phyloP scores from a whole-genome alignment of 148 eudicot genomes.

The Spergularia marina region DNA sequence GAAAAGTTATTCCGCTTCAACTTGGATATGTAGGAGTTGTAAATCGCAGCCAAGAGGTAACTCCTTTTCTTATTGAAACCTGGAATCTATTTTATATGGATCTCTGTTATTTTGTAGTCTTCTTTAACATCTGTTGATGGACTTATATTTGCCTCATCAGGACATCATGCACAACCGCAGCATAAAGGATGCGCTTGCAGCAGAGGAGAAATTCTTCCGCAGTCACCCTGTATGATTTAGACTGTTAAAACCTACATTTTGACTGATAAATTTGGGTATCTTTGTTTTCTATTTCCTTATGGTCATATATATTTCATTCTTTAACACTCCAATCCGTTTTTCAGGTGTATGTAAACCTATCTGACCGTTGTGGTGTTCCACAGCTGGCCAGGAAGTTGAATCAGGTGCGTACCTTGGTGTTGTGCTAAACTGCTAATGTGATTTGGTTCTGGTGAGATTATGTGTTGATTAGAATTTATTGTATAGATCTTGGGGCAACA shows the following conservation, averaged over 20 bases:
- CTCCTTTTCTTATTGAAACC: background rate
- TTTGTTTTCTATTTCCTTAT: constrained; percentile 8
- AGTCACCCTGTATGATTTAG: constrained; percentile 73
- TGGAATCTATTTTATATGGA: background rate
- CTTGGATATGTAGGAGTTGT: constrained; percentile 93
- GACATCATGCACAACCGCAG: constrained; percentile 69
- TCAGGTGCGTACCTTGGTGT: constrained; percentile 51
- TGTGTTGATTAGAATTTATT: constrained; percentile 12
- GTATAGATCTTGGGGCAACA: constrained; percentile 89
- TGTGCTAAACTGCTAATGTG: background rate
- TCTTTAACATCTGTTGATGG: constrained; percentile 1
- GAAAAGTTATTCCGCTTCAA: constrained; percentile 85
- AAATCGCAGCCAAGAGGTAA: constrained; percentile 92
- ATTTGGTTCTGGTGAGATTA: constrained; percentile 4
- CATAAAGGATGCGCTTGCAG: constrained; percentile 88
- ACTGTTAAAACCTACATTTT: background rate
- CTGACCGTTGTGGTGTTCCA: constrained; percentile 88
- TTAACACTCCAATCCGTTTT: constrained; percentile 17
- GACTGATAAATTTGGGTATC: background rate
- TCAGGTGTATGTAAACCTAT: constrained; percentile 73
- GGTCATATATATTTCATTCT: background rate
- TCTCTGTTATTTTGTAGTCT: constrained; percentile 2
- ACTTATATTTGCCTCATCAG: constrained; percentile 36
- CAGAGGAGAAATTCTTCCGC: constrained; percentile 90
- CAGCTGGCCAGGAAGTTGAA: constrained; percentile 92